A percentile compares a stretch with the other conserved stretches of the same genome.
These are phyloP conservation scores for Articulospora tetracladia DNA, from an alignment of 495 filamentous ascomycete species.

Conservation along the genomic window DNA sequence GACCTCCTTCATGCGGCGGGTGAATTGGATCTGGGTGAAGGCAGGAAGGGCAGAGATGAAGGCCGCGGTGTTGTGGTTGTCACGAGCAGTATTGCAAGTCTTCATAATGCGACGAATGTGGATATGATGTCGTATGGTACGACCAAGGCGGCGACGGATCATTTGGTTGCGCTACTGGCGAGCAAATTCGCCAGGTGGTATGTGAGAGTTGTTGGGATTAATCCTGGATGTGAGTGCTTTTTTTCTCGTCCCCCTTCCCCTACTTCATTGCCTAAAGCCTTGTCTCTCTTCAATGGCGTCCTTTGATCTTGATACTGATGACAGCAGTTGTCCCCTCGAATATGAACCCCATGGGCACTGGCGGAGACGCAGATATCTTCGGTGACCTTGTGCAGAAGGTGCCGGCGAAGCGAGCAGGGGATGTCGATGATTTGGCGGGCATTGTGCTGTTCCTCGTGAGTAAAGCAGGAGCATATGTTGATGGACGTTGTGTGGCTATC, in stretches of 20 bases:
- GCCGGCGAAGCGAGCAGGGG: slow-evolving; percentile 37
- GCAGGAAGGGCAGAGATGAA: slow-evolving; percentile 28
- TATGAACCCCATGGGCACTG: slow-evolving; percentile 42
- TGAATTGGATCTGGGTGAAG: slow-evolving; percentile 5
- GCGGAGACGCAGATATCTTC: slow-evolving; percentile 37
- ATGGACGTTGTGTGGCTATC: slow-evolving; percentile 16
- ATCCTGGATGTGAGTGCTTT: slow-evolving; percentile 39
- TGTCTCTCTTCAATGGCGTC: too few relatives aligned
- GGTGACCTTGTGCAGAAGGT: slow-evolving; percentile 39
- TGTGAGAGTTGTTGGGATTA: slow-evolving; percentile 39
- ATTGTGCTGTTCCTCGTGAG: slow-evolving; percentile 37
- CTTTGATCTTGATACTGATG: not conserved
- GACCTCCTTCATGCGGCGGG: slow-evolving; percentile 35
- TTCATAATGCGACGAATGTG: slow-evolving; percentile 45
- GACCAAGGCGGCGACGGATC: slow-evolving; percentile 43
- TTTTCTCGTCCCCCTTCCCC: not conserved
- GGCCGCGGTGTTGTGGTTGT: slow-evolving; percentile 39
- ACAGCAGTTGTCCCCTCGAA: slow-evolving; percentile 39
- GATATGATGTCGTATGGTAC: slow-evolving; percentile 42
- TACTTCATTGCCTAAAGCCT: not conserved
- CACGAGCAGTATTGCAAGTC: slow-evolving; percentile 41
- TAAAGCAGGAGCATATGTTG: slow-evolving; percentile 32
- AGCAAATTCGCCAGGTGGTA: slow-evolving; percentile 40
- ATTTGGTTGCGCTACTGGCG: slow-evolving; percentile 38
- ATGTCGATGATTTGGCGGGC: slow-evolving; percentile 36